Evolutionary conservation across 2,329 filamentous ascomycete genomes (phyloP).

Genomic region (Trichothecium sympodiale): DNA sequence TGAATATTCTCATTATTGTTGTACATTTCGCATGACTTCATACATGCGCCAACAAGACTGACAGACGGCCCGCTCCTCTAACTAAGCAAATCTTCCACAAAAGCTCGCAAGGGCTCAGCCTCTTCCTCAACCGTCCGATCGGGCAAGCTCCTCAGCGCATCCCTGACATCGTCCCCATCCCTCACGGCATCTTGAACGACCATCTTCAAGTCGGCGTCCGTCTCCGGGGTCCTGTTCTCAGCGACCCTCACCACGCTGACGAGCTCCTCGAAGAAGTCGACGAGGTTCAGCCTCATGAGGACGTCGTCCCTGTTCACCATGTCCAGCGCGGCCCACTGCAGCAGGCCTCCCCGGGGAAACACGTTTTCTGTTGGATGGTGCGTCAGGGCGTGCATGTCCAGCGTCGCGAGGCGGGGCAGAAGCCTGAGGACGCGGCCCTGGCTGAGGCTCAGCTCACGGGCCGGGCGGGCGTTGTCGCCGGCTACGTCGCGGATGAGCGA

Average conservation of each 20-base stretch:
- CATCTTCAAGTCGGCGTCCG: conserved; percentile 23
- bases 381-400: conserved; percentile 31
- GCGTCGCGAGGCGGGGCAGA: conserved; percentile 35
- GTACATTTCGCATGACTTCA: no score
- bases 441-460: conserved; percentile 34
- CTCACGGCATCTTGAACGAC: conserved; percentile 29
- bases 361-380: no score
- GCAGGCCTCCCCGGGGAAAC: conserved; percentile 26
- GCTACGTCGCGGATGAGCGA: conserved; percentile 27
- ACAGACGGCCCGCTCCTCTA: not conserved
- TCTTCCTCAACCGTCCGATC: conserved; percentile 41
- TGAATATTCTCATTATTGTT: no score
- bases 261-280: conserved; percentile 43
- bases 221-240: conserved; percentile 19
- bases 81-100: not conserved
- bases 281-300: conserved; percentile 37
- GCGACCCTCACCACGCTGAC: conserved; percentile 35
- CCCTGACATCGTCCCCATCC: conserved; percentile 25
- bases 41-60: no score
- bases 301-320: conserved; percentile 40
- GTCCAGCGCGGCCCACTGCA: conserved; percentile 38
- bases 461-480: conserved; percentile 12
- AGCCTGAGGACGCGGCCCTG: conserved; percentile 42
- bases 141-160: conserved; percentile 29
- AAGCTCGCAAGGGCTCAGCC: conserved; percentile 32